A percentile compares a stretch with the other conserved stretches of the same genome.
Conservation (phyloP, 1,284 basidiomycete species). For the Cutaneotrichosporon sp. region DNA sequence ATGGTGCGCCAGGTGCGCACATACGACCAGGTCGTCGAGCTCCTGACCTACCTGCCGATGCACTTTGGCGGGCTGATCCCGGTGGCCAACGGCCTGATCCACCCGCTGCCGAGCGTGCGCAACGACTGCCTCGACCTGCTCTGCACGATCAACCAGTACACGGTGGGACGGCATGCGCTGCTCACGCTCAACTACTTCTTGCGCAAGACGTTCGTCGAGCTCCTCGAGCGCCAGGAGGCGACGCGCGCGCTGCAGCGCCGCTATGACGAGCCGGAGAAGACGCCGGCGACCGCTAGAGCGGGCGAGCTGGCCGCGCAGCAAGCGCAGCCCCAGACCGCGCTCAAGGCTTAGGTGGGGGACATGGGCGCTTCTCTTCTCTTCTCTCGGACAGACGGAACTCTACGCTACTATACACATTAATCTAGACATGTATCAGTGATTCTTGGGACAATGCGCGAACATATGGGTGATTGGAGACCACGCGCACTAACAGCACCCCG, state of each 20-base stretch:
- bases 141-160: slow-evolving; percentile 70
- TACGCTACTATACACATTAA: background rate
- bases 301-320: slow-evolving; percentile 13
- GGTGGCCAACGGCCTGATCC: slow-evolving; percentile 85
- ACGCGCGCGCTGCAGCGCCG: slow-evolving; percentile 10
- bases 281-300: slow-evolving; percentile 14
- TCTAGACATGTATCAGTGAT: slow-evolving; percentile 4
- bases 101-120: slow-evolving; percentile 72
- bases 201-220: slow-evolving; percentile 55
- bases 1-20: slow-evolving; percentile 68
- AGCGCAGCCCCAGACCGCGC: slow-evolving; percentile 7
- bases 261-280: slow-evolving; percentile 11
- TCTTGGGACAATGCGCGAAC: too few species aligned
- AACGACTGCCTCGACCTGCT: slow-evolving; percentile 80
- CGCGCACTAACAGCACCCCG: too few species aligned
- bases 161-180: slow-evolving; percentile 81
- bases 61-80: slow-evolving; percentile 82
- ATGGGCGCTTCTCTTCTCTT: background rate
- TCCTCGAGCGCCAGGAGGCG: slow-evolving; percentile 26
- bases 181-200: slow-evolving; percentile 88
- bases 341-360: slow-evolving; percentile 9
- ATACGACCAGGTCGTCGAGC: slow-evolving; percentile 88
- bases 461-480: too few species aligned
- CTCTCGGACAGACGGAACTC: background rate
- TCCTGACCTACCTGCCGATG: slow-evolving; percentile 73